Evolutionary conservation across 164 flowering plant species (phyloP).

Genomic region (Taxillus chinensis): DNA sequence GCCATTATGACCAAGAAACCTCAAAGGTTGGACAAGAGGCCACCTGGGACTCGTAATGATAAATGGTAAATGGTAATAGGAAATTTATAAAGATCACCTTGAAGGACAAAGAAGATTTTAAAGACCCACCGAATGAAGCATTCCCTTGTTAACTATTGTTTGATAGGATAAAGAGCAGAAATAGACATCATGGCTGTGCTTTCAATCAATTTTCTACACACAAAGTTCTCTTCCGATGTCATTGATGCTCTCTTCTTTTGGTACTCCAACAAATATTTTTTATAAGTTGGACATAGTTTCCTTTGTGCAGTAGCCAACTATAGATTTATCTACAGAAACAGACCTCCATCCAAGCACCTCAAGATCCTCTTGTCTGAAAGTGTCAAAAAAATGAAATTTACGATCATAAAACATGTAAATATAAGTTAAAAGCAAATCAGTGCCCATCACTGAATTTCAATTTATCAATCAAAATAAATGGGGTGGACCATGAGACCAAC

Average conservation of each 20-base stretch:
- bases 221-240: constrained; percentile 96
- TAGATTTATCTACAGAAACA: constrained; percentile 70
- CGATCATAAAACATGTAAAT: constrained; percentile 6
- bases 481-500: neutral
- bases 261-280: constrained; percentile 75
- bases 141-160: constrained; percentile 96
- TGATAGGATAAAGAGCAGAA: constrained; percentile 94
- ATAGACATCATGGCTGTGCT: constrained; percentile 67
- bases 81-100: constrained; percentile 67
- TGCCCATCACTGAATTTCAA: too few relatives aligned
- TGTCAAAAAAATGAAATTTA: constrained; percentile 26
- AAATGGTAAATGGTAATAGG: constrained; percentile 95
- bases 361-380: constrained; percentile 78
- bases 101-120: constrained; percentile 75
- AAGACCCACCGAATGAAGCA: constrained; percentile 97
- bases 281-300: constrained; percentile 87
- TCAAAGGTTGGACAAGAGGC: constrained; percentile 99
- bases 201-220: constrained; percentile 81
- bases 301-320: constrained; percentile 85
- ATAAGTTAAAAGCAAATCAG: too few relatives aligned
- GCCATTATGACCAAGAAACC: constrained; percentile 98
- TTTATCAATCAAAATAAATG: too few relatives aligned
- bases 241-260: constrained; percentile 62
- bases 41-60: constrained; percentile 97
- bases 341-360: constrained; percentile 98